Base-by-base conservation (phyloP, 257 asterid genomes). In the Lantana camara region DNA sequence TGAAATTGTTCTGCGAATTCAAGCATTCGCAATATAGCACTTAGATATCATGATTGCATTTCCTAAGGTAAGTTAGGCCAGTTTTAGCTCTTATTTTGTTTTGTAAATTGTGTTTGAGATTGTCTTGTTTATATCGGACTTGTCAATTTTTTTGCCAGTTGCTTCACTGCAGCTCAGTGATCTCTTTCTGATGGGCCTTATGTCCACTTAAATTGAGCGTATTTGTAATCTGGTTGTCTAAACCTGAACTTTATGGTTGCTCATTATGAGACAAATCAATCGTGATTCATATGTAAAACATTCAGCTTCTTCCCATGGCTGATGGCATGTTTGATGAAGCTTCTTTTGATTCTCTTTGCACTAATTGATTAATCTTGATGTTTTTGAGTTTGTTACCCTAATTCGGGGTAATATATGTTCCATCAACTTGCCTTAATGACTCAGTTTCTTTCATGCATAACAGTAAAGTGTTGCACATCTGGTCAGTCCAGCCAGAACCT, bases 1-100 rank as follows among this genome's bases (percentile, higher is more conserved):
- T 63, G 65, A 23, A 48, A 45, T 64, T 19, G 24, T 63, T 75
- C 67, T 51, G 47, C 60, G 59, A 64, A 48, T 65, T 69, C 34
- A 54, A 54, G 51, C 61, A 57, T 72, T 27, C 37, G 9, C 15
- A 32, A 27, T 42, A 30, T 40, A 27, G 45, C 70, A 42, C 59
- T 56, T 40, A 57, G 66, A 57, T 64, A 44, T 57, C 24, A 27
- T 38, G 53, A 40, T 44, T 57, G 47, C 32, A 11, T 49, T n/a
- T 8, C 54, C 20, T 27, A 41, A 37, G 15, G 29, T 20, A 30
- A 29, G 38, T 49, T 53, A 21, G 57, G 59, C 37, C 12, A 46
- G 49, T 63, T 17, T 4, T 58, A 11, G 57, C 30, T 44, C 45
- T 44, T 10, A 42, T 45, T 45, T 60, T 23, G 21, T 40, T 60